Evolutionary conservation across 129 eudicot genomes (phyloP), one percentile per base, ranked within the genome.

Genomic region (Flaveria sonorensis): DNA sequence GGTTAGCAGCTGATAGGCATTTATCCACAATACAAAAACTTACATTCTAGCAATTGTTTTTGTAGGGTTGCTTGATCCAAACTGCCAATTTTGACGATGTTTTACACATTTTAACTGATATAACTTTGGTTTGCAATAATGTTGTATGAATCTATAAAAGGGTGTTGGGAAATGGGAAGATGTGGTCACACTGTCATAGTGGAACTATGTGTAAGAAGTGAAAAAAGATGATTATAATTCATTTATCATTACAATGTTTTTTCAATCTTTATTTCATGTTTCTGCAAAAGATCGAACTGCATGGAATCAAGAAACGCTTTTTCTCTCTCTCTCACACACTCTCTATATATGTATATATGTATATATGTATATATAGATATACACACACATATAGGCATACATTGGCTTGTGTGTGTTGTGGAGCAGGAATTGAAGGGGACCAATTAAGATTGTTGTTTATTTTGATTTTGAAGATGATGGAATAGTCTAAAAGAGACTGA

Each of bases 401-500:
- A 79, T 79, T 30, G 46, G n/a, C 24, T 19, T 52, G 66, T 32
- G 74, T 45, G 40, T 76, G 73, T 42, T 18, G 80, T 76, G 73
- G 50, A 65, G 61, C 71, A 45, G 53, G 60, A 36, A 36, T 36
- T 36, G 40, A 60, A 70, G 53, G 81, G 89, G 88, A 81, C 83
- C 93, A 81, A 36, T 36, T 4, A 36, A 71, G 26, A 70, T 36
- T 80, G 73, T 72, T 74, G 78, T 66, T 53, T 36, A 36, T 36
- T 36, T 4, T 36, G 74, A 46, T 45, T 43, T 56, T 57, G 75
- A 81, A 85, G 88, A 88, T 82, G 86, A 88, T 90, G 95, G 90
- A 82, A 87, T 83, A 88, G 98, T 93, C 98, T 82, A 87, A 93
- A 93, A 90, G 97, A 82, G 88, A 84, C 91, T 83, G 81, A 85